These are phyloP conservation scores for Parasitella parasitica DNA, from an alignment of 371 early-diverging fungal genomes.

Conservation along the genomic window DNA sequence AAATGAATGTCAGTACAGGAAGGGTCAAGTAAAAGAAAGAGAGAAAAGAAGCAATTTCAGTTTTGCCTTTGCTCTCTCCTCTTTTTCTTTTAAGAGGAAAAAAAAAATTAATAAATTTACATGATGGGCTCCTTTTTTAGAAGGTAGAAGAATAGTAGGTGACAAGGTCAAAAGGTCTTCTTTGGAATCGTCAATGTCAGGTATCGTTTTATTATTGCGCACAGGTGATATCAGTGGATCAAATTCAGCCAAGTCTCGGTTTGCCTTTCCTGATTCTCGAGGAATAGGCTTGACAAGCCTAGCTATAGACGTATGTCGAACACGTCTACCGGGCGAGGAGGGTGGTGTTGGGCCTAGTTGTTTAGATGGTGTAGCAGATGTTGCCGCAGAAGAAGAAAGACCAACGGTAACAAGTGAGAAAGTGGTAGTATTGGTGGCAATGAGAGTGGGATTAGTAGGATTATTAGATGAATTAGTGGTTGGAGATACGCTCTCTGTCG, in stretches of 20 bases:
- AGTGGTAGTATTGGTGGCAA: neutral
- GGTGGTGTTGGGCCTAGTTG: constrained; percentile 20
- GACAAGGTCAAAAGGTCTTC: neutral
- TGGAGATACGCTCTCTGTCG: neutral
- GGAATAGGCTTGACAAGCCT: constrained; percentile 4
- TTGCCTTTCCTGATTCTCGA: constrained; percentile 15
- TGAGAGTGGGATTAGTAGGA: neutral
- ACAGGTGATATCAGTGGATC: constrained; percentile 23
- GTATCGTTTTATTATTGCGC: neutral
- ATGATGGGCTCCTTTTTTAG: constrained; percentile 14
- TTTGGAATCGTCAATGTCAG: neutral
- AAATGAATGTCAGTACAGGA: too few species aligned
- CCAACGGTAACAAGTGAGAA: too few species aligned
- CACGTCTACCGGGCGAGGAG: constrained; percentile 21
- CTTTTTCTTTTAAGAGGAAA: neutral
- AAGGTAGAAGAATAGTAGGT: neutral
- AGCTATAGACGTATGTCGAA: constrained; percentile 17
- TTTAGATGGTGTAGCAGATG: neutral
- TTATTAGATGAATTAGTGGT: neutral
- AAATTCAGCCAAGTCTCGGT: constrained; percentile 24
- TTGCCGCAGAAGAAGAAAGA: too few species aligned
- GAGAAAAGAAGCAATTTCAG: neutral
- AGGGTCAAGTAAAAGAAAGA: neutral
- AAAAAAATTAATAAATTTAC: too few species aligned
- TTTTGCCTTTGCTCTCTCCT: neutral